Percentiles rank a stretch among this genome's conserved stretches.
These are phyloP conservation scores for Pseudocercospora vitis DNA, from an alignment of 2,329 filamentous ascomycete species.

Conservation along the genomic window DNA sequence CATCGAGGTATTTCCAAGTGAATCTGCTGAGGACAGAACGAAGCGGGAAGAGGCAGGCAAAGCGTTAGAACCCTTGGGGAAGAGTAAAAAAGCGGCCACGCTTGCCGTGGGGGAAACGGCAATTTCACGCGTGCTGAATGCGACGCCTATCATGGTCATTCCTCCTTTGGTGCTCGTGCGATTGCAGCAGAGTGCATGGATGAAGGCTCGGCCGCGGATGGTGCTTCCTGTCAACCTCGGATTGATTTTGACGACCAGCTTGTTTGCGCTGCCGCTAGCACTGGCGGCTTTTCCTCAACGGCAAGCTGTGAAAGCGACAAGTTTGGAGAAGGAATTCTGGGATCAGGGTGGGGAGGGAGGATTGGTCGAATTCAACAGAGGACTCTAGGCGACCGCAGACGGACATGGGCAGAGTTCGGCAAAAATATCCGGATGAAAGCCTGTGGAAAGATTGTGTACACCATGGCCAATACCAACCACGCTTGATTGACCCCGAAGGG, in stretches of 20 bases:
- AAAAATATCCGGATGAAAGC: no score
- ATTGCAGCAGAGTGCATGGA: slow-evolving; percentile 80
- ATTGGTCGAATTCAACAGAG: slow-evolving; percentile 93
- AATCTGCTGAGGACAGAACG: slow-evolving; percentile 67
- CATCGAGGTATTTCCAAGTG: slow-evolving; percentile 86
- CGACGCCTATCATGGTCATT: slow-evolving; percentile 94
- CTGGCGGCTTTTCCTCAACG: slow-evolving; percentile 90
- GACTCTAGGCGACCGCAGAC: slow-evolving; percentile 45
- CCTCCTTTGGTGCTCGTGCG: slow-evolving; percentile 82
- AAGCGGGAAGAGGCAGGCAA: slow-evolving; percentile 43
- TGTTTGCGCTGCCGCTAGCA: slow-evolving; percentile 85
- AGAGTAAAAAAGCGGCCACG: slow-evolving; percentile 82
- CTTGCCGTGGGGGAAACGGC: slow-evolving; percentile 93
- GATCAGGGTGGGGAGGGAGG: slow-evolving; percentile 74
- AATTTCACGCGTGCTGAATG: slow-evolving; percentile 85
- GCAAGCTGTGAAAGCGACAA: slow-evolving; percentile 73
- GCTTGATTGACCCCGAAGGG: no score
- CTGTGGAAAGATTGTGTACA: no score
- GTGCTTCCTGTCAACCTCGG: slow-evolving; percentile 81
- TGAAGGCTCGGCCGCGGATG: slow-evolving; percentile 72
- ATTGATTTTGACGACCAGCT: slow-evolving; percentile 80
- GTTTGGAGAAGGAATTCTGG: slow-evolving; percentile 83
- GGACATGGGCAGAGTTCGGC: no score
- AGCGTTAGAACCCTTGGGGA: slow-evolving; percentile 64
- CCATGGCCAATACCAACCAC: no score